Base-by-base conservation (phyloP, 2,329 filamentous ascomycete species). In the Blastomyces percursus region DNA sequence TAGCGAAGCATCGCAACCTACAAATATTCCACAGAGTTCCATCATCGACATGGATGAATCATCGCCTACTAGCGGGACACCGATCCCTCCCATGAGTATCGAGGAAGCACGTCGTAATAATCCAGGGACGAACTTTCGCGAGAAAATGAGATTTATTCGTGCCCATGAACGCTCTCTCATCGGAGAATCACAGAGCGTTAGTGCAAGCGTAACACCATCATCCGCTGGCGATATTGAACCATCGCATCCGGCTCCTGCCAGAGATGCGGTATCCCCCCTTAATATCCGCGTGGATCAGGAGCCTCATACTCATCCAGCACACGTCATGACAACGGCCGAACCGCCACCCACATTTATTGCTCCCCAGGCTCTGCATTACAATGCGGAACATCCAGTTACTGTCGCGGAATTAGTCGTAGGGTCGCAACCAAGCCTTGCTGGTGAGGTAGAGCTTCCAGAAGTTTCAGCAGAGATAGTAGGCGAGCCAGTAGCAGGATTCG, bases 141-240 rank as follows among this genome's bases (percentile, higher is more conserved):
- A 75, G 61, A 74, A 71, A 58, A 65, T 75, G 56, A 67, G 61
- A 56, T 73, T 71, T 60, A 65, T 69, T 14, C 69, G 72, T 63
- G 71, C 69, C 24, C 67, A 69, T 44, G 63, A 73, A 40, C 66
- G 65, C n/a, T 69, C 70, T 32, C 69, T 66, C 58, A 59, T 60
- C n/a, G 65, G 63, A 9, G 57, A 68, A 30, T 60, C 66, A 27
- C 68, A 69, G 59, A 66, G 61, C 51, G 63, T 63, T n/a, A 69
- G 69, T 55, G 62, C 66, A n/a, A 74, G 73, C 32, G 70, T 64
- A n/a, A 77, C 75, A 6, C 74, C 76, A n/a, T 77, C 76, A n/a
- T 77, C 75, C 38, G 69, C 71, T 3, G 74, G 71, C 7, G 75
- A 77, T 68, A 75, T 77, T 42, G 73, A 77, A 44, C 67, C 75